phyloP scores from a whole-genome alignment of 2,329 filamentous ascomycete species.

The Huntiella decipiens region DNA sequence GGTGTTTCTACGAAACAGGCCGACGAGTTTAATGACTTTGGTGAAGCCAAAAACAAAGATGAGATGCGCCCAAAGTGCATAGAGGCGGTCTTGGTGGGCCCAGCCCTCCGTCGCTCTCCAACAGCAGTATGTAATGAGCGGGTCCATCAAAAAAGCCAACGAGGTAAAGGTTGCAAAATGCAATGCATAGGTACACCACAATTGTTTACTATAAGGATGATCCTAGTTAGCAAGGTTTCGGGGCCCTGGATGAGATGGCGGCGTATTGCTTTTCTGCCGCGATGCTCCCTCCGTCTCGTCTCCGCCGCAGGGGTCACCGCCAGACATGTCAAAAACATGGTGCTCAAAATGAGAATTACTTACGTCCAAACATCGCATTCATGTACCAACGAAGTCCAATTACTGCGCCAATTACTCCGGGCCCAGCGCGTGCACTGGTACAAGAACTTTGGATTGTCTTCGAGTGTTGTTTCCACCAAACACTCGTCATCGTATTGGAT shows the following conservation, averaged over 20 bases:
- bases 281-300: too few species aligned
- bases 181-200: constrained; percentile 84
- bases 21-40: constrained; percentile 80
- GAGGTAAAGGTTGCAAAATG: constrained; percentile 86
- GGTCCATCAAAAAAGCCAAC: constrained; percentile 62
- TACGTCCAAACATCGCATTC: constrained; percentile 77
- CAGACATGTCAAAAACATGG: not conserved
- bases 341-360: constrained; percentile 24
- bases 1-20: constrained; percentile 70
- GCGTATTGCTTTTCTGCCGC: too few species aligned
- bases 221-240: too few species aligned
- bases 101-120: constrained; percentile 49
- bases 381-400: constrained; percentile 71
- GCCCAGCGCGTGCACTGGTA: constrained; percentile 92
- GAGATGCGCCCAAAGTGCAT: constrained; percentile 42
- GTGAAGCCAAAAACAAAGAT: constrained; percentile 64
- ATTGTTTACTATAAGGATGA: constrained; percentile 47
- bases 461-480: constrained; percentile 81
- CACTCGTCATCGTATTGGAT: constrained; percentile 86
- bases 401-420: constrained; percentile 93
- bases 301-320: not conserved
- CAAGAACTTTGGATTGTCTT: constrained; percentile 73
- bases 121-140: constrained; percentile 48
- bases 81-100: constrained; percentile 28
- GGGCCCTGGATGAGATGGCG: too few species aligned